Percentiles rank a stretch among this genome's conserved stretches.
Conservation (phyloP, 2,329 filamentous ascomycete species). For the Colletotrichum incanum region DNA sequence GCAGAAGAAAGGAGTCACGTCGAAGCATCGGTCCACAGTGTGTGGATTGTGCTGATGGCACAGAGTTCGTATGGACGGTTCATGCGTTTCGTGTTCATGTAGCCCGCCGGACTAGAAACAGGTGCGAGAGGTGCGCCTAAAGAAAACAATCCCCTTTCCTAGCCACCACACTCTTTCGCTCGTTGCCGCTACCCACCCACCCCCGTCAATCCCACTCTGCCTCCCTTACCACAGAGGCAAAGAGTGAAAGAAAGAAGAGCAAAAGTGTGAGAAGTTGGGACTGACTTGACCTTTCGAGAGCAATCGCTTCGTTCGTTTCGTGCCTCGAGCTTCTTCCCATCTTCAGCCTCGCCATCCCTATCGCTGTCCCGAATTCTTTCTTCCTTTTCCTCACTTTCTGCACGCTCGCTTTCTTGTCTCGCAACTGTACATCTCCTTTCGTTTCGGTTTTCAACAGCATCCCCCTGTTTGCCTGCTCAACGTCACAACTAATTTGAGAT, state of each 20-base stretch:
- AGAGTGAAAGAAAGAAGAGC: constrained; percentile 13
- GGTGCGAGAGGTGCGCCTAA: constrained; percentile 23
- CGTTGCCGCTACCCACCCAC: constrained; percentile 21
- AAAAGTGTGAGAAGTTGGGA: constrained; percentile 13
- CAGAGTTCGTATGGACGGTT: constrained; percentile 42
- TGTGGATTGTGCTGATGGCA: constrained; percentile 30
- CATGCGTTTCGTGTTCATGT: constrained; percentile 26
- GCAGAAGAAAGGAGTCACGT: background rate
- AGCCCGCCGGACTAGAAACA: constrained; percentile 27
- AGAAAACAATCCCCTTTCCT: constrained; percentile 46
- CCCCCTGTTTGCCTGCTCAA: constrained; percentile 6
- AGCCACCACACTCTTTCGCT: constrained; percentile 15
- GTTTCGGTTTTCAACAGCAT: constrained; percentile 31
- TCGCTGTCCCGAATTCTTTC: constrained; percentile 8
- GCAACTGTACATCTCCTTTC: constrained; percentile 30
- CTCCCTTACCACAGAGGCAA: constrained; percentile 30
- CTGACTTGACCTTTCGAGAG: constrained; percentile 10
- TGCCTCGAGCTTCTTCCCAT: constrained; percentile 29
- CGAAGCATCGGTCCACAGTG: constrained; percentile 8
- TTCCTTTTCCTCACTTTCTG: constrained; percentile 28
- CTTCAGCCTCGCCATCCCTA: constrained; percentile 19
- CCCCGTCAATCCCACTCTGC: constrained; percentile 20
- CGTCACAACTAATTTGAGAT: constrained; percentile 33
- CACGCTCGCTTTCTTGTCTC: constrained; percentile 38
- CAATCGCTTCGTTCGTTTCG: constrained; percentile 32